These are phyloP conservation scores for Candida pseudoviswanathii DNA, from an alignment of 1,139 yeast species.

Conservation along the genomic window DNA sequence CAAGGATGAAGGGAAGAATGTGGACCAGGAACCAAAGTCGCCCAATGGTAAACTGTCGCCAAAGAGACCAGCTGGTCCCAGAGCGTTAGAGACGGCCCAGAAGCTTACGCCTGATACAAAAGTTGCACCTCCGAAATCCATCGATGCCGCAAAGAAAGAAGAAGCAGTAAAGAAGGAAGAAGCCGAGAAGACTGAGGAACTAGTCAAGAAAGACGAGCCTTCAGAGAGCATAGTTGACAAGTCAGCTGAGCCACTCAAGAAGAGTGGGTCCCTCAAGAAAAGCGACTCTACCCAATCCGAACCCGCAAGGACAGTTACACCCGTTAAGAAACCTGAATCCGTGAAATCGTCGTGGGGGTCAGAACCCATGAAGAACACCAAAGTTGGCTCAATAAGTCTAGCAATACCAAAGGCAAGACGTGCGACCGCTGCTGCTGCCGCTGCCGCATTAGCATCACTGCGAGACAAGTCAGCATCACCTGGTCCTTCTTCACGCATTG, in stretches of 20 bases:
- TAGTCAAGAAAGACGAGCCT: background rate
- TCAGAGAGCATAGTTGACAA: background rate
- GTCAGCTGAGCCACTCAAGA: background rate
- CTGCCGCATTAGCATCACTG: background rate
- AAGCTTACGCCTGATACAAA: background rate
- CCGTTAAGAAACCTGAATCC: background rate
- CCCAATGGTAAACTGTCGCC: background rate
- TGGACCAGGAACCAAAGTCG: background rate
- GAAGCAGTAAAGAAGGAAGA: background rate
- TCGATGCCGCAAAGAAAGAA: background rate
- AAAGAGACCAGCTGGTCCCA: background rate
- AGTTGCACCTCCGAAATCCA: background rate
- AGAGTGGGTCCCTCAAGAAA: background rate
- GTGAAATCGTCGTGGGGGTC: background rate
- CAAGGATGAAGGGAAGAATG: background rate
- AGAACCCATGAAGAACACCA: background rate
- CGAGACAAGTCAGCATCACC: background rate
- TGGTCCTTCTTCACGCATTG: background rate
- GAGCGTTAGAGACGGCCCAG: background rate
- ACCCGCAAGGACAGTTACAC: background rate
- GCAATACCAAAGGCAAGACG: slow-evolving; percentile 1
- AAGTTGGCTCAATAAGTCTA: background rate
- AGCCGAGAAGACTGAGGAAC: background rate
- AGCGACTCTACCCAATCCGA: background rate
- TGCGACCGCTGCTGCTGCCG: background rate